These are phyloP conservation scores for Taxawa tesnikishii DNA, from an alignment of 2,329 filamentous ascomycete genomes.

Conservation along the genomic window DNA sequence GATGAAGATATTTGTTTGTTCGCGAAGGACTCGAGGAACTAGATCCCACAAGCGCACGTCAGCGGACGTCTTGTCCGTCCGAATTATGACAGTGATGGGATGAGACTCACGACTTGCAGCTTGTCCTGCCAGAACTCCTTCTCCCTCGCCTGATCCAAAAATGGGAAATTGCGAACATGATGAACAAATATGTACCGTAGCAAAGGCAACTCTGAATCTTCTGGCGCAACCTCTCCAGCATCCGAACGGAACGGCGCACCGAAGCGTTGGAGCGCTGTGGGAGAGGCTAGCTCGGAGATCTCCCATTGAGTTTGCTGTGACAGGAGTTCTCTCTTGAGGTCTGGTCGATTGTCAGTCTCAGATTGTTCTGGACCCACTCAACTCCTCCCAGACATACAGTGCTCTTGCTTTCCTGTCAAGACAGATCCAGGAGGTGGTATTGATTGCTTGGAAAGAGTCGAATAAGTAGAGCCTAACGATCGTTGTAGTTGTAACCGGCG, in stretches of 20 bases:
- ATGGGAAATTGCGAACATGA: slow-evolving; percentile 95
- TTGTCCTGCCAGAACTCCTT: slow-evolving; percentile 99
- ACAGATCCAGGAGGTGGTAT: slow-evolving; percentile 44
- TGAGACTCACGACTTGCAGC: slow-evolving; percentile 74
- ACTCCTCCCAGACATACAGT: slow-evolving; percentile 56
- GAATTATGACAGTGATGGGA: too few relatives aligned
- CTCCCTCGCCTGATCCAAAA: slow-evolving; percentile 89
- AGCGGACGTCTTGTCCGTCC: too few relatives aligned
- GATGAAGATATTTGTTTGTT: slow-evolving; percentile 95
- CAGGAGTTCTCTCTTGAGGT: slow-evolving; percentile 92
- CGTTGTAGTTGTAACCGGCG: slow-evolving; percentile 6
- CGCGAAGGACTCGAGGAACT: slow-evolving; percentile 96
- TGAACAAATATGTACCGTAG: slow-evolving; percentile 95
- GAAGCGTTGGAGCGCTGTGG: slow-evolving; percentile 87
- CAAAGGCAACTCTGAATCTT: slow-evolving; percentile 88
- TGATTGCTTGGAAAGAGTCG: slow-evolving; percentile 26
- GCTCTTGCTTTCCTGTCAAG: slow-evolving; percentile 93
- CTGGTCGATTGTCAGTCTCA: slow-evolving; percentile 30
- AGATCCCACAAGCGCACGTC: too few relatives aligned
- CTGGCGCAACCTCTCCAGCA: slow-evolving; percentile 79
- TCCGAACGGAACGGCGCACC: slow-evolving; percentile 92
- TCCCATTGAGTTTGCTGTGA: slow-evolving; percentile 81
- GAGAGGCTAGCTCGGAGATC: slow-evolving; percentile 84
- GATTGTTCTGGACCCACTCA: slow-evolving; percentile 1
- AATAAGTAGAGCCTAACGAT: slow-evolving; percentile 10